Evolutionary conservation across 371 early-diverging fungal genomes (phyloP), one percentile per base, ranked within the genome.

Genomic region (Basidiobolus meristosporus): DNA sequence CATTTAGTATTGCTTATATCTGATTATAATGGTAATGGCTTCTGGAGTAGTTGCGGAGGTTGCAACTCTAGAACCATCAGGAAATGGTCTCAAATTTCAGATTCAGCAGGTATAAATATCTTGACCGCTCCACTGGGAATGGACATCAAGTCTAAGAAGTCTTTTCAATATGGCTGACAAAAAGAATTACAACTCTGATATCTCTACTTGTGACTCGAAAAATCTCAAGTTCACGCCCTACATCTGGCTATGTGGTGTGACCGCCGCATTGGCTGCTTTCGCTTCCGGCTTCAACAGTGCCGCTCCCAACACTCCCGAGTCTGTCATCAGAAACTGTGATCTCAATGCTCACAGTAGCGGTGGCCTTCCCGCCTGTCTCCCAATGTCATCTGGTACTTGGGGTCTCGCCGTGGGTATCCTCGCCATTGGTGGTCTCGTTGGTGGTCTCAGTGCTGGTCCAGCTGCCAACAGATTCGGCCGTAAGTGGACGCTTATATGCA

Each of bases 391-490:
- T 14, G n/a, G 44, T 2, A 14, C 21, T 36, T 36, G 36, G 36
- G 21, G 21, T 16, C 52, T 73, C 34, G 71, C 72, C 1, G 70
- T 74, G 31, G 74, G 76, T 21, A 59, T 71, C 50, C 73, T 70
- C 43, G 68, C 74, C 23, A 48, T 81, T 4, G 84, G 87, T 41
- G 90, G 86, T 20, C 50, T 81, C 18, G 21, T 70, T 3, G 87
- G 84, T 44, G 83, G 77, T 9, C 52, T 83, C 21, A 15, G 43
- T 11, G 69, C 70, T 26, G 72, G 75, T 12, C 56, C 50, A 5
- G 51, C 78, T 18, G 57, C 71, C 23, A 54, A 69, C 39, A 44
- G 51, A 17, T 58, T 70, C 44, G 86, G 86, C 29, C 75, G 87
- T 41, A 66, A 76, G 42, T 62, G 63, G 1, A 54, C 76, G 6